These are phyloP conservation scores for Domatiomyces globalis DNA, from an alignment of 2,329 filamentous ascomycete species.

Conservation along the genomic window DNA sequence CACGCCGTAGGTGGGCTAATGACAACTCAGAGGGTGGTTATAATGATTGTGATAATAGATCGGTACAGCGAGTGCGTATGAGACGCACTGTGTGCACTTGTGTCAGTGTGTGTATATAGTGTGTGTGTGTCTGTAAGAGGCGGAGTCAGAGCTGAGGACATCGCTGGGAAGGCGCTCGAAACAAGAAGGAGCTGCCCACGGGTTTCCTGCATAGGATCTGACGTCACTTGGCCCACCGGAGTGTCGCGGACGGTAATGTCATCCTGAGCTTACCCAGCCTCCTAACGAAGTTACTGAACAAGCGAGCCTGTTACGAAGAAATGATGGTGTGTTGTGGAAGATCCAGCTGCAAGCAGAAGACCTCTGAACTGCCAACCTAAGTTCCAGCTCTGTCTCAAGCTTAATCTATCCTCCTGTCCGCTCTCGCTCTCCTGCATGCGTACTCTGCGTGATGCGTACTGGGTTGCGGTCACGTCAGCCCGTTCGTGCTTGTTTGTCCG, in stretches of 20 bases:
- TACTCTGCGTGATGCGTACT: neutral
- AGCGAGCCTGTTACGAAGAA: neutral
- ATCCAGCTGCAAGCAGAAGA: neutral
- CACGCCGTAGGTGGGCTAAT: neutral
- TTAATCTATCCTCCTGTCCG: neutral
- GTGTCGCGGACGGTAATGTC: neutral
- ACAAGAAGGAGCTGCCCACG: neutral
- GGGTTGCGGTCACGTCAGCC: neutral
- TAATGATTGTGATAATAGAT: too few relatives aligned
- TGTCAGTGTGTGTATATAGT: neutral
- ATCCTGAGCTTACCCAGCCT: neutral
- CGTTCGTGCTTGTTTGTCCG: neutral
- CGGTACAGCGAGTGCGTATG: too few relatives aligned
- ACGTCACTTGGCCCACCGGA: neutral
- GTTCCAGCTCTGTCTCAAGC: neutral
- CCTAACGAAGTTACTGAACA: neutral
- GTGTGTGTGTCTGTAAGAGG: neutral
- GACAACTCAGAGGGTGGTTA: neutral
- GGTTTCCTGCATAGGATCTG: neutral
- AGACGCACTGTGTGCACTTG: neutral
- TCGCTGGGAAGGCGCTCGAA: neutral
- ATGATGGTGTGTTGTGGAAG: neutral
- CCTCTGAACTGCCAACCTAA: neutral
- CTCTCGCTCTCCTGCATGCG: neutral
- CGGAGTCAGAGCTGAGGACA: neutral